These are phyloP conservation scores for Saccharomycopsis sp. DNA, from an alignment of 805 yeast species.

Conservation along the genomic window DNA sequence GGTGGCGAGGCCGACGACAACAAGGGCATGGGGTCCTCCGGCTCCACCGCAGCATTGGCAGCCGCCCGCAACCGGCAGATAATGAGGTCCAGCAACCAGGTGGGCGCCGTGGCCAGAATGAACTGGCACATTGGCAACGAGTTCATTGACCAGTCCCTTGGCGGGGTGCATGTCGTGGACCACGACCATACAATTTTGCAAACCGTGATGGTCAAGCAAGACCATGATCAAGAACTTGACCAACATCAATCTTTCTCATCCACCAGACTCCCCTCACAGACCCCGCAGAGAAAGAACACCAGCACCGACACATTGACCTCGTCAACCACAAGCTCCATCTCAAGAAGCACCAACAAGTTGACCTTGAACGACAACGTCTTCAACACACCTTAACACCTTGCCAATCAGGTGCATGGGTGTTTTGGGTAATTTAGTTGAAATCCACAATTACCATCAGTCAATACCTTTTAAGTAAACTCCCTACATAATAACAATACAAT, in stretches of 20 bases:
- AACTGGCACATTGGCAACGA: background rate
- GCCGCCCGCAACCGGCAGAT: too few species aligned
- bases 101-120: background rate
- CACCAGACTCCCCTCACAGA: too few species aligned
- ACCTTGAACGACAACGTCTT: background rate
- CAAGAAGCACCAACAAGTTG: background rate
- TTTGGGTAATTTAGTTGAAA: too few species aligned
- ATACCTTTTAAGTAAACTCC: too few species aligned
- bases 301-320: background rate
- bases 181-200: slow-evolving; percentile 19
- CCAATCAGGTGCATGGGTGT: too few species aligned
- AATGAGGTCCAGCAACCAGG: background rate
- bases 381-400: slow-evolving; percentile 1
- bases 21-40: background rate
- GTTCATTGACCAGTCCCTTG: slow-evolving; percentile 5
- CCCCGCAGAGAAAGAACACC: too few species aligned
- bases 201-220: slow-evolving; percentile 7
- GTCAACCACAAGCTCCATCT: background rate
- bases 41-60: background rate
- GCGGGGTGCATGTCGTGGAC: slow-evolving; percentile 13
- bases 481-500: too few species aligned
- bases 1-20: background rate
- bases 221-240: background rate
- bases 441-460: too few species aligned
- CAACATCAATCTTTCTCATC: background rate